Evolutionary conservation across 176 grass and related monocot genomes (phyloP), one percentile per base, ranked within the genome.

Genomic region (Paspalum vaginatum): DNA sequence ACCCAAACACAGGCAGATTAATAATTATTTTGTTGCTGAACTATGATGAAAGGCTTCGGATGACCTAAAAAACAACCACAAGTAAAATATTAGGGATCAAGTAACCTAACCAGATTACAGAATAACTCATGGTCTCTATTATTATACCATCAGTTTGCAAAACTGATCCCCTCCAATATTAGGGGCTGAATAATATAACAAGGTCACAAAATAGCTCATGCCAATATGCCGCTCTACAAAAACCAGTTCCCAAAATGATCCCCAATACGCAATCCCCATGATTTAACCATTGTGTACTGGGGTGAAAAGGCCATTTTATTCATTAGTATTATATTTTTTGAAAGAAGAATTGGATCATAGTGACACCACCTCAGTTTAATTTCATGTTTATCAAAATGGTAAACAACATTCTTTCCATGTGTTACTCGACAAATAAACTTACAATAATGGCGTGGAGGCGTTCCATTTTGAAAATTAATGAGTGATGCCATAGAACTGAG

Each of bases 1-100:
- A 7, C 2, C 11, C 61, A 50, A 40, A 50, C 47, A 72, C 47
- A 50, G 7, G 15, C 8, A 1, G 11, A 1, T 62, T 27, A 48
- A 62, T 77, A 48, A 62, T 77, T 77, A 78, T 78, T 64, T 15
- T 9, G 59, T 37, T 16, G 59, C 26, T 38, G 24, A 61, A 78
- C 75, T 50, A 5, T 38, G 15, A 51, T 37, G 59, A 53, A 54
- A 38, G 26, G 26, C 49, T 54, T 54, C 70, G 4, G 9, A 78
- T 64, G 44, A 24, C 59, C 59, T 77, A 9, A 58, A 77, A 63
- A 25, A 63, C 13, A 62, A 64, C 9, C 9, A 50, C 11, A 8
- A 13, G 44, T 11, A 50, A 71, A 71, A 50, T 49, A 49, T 70
- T 49, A 70, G 13, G 43, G 21, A 48, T 8, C 8, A 1, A 48